A percentile compares a stretch with the other conserved stretches of the same genome.
These are phyloP conservation scores for Cryptosporidium muris DNA, from an alignment of 169 alveolate genomes.

Conservation along the genomic window DNA sequence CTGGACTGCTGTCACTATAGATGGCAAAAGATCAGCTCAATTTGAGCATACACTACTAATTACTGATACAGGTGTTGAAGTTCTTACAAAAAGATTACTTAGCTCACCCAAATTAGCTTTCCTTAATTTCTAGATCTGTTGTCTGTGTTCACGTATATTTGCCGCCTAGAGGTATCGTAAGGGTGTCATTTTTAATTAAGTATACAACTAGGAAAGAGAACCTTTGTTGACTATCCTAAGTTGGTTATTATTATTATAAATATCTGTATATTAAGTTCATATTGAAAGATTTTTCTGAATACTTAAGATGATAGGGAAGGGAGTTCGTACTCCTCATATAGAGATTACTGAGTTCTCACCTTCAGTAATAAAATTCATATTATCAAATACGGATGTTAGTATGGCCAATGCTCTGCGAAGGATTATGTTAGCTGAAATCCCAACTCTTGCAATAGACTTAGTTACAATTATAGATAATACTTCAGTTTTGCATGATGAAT, in stretches of 20 bases:
- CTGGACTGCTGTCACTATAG: constrained; percentile 97
- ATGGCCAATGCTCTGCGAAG: constrained; percentile 95
- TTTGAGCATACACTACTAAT: constrained; percentile 97
- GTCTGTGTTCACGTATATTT: constrained; percentile 1
- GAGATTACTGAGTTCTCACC: constrained; percentile 80
- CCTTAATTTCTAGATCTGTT: neutral
- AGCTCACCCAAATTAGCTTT: constrained; percentile 90
- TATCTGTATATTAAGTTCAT: neutral
- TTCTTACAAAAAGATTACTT: constrained; percentile 90
- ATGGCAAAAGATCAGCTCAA: constrained; percentile 87
- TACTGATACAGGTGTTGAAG: constrained; percentile 93
- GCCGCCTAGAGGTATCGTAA: constrained; percentile 3
- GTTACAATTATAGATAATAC: constrained; percentile 93
- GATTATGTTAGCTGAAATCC: constrained; percentile 93
- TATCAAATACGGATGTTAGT: constrained; percentile 89
- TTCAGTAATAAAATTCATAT: constrained; percentile 82
- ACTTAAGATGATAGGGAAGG: constrained; percentile 78
- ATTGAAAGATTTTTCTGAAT: neutral
- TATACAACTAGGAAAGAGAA: neutral
- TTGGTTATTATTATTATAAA: neutral
- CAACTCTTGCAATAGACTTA: constrained; percentile 94
- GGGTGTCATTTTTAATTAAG: too few species aligned
- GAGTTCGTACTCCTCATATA: constrained; percentile 77
- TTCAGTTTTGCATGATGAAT: constrained; percentile 95
- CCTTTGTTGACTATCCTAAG: neutral